Base-by-base conservation (phyloP, 2,329 filamentous ascomycete genomes). In the Verticillium alfalfae region DNA sequence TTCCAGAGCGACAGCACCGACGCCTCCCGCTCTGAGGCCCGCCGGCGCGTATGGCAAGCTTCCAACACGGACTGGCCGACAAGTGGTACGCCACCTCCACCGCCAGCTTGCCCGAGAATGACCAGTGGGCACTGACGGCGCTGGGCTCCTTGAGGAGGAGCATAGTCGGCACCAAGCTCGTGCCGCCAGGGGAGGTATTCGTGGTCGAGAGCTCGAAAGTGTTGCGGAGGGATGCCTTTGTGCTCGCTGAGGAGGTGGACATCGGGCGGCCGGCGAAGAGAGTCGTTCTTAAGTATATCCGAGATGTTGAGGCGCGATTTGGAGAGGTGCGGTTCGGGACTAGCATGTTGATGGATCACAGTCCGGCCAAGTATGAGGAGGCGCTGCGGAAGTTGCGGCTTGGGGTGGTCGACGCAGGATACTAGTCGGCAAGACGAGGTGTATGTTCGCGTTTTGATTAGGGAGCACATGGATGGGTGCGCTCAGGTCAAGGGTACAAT, bases 111-210 rank as follows among this genome's bases (percentile, higher is more conserved):
- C 45, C 45, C 9, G 57, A 41, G 18, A 34, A 58, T 12, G 45
- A 41, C 38, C 79, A 85, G 36, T 93, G 89, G 90, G 86, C 87
- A 0, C 86, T 86, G 70, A 82, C 87, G 0, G 84, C 88, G 1
- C 79, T 93, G 6, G 86, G 88, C 68, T 83, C 83, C 0, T 74
- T 93, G 16, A 81, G 90, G 2, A 84, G 84, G 3, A 85, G 82
- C 67, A 91, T 93, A 87, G 81, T 84, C 64, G 88, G 84, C 59
- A 78, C 83, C 37, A 92, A 92, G 69, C 79, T 93, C 2, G 75
- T 92, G 56, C 90, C 90, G 1, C 90, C 90, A 0, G 90, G 90
- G 1, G 90, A 93, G 70, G 88, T 93, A 0, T 92, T 93, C 68
- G 78, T 87, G 2, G 81, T 93, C 2, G 89, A 92, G 74, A 88